These are phyloP conservation scores for Gaertneriomyces sp. DNA, from an alignment of 192 early-diverging fungal species.

Conservation along the genomic window DNA sequence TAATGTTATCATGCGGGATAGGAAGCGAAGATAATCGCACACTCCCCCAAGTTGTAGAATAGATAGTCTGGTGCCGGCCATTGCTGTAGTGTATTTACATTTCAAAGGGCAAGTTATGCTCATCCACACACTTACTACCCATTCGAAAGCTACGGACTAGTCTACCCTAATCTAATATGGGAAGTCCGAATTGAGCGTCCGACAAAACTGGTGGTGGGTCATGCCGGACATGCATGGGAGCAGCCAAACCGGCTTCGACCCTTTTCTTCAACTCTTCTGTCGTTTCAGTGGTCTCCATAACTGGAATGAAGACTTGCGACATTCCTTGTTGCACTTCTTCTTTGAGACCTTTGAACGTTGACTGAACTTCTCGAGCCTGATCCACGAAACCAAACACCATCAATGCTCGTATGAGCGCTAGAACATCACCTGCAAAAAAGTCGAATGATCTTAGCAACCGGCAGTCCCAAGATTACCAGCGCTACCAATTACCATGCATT, in stretches of 20 bases:
- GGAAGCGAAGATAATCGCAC: conserved; percentile 2
- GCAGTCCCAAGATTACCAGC: not conserved
- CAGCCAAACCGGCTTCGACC: conserved; percentile 13
- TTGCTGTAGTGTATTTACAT: no score
- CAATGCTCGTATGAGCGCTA: conserved; percentile 28
- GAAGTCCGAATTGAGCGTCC: conserved; percentile 16
- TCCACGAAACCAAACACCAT: conserved; percentile 10
- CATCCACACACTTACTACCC: no score
- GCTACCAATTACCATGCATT: conserved; percentile 46
- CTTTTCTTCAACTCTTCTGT: conserved; percentile 34
- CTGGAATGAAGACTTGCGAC: conserved; percentile 24
- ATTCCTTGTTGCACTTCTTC: conserved; percentile 16
- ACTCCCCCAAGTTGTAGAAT: no score
- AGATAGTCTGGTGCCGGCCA: no score
- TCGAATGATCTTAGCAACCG: not conserved
- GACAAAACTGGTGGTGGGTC: conserved; percentile 12
- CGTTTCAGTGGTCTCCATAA: conserved; percentile 16
- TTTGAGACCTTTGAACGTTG: conserved; percentile 12
- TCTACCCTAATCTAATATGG: conserved; percentile 23
- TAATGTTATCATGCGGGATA: conserved; percentile 40
- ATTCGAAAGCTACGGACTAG: not conserved
- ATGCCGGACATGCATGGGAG: not conserved
- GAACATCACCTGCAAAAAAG: conserved; percentile 12
- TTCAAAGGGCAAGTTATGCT: no score
- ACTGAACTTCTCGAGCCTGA: conserved; percentile 26